phyloP scores from a whole-genome alignment of 371 early-diverging fungal species.

The Mucor plumbeus region DNA sequence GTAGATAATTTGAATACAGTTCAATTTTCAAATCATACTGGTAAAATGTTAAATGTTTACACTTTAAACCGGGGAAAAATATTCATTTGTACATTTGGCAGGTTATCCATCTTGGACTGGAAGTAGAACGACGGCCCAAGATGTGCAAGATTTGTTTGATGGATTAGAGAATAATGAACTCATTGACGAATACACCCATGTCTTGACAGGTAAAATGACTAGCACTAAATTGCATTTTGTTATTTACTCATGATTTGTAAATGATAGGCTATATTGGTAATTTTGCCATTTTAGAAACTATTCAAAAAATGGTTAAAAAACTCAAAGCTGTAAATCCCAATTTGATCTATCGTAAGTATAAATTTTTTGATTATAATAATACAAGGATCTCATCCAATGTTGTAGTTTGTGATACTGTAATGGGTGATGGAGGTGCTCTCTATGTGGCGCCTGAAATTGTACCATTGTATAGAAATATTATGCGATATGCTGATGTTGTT shows the following conservation, averaged over 20 bases:
- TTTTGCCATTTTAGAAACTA: slow-evolving; percentile 68
- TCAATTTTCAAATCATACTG: slow-evolving; percentile 92
- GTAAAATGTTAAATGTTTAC: slow-evolving; percentile 29
- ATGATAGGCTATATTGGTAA: slow-evolving; percentile 82
- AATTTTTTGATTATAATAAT: neutral
- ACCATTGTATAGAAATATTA: slow-evolving; percentile 70
- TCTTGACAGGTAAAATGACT: slow-evolving; percentile 69
- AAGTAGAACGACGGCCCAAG: slow-evolving; percentile 61
- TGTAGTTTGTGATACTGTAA: slow-evolving; percentile 89
- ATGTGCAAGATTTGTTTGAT: slow-evolving; percentile 71
- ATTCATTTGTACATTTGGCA: slow-evolving; percentile 20
- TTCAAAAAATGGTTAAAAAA: slow-evolving; percentile 57
- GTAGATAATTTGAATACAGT: slow-evolving; percentile 94
- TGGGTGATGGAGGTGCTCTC: slow-evolving; percentile 88
- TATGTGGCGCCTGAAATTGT: slow-evolving; percentile 87
- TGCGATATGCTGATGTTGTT: slow-evolving; percentile 73
- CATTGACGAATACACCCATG: slow-evolving; percentile 73
- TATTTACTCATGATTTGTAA: neutral
- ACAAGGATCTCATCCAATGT: neutral
- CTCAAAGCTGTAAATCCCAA: slow-evolving; percentile 54
- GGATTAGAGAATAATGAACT: slow-evolving; percentile 79
- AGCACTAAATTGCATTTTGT: neutral
- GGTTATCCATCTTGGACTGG: slow-evolving; percentile 85
- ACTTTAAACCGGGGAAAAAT: neutral
- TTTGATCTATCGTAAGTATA: slow-evolving; percentile 51